Base-by-base conservation (phyloP, 78 protist species). In the Isochrysis galbana region DNA sequence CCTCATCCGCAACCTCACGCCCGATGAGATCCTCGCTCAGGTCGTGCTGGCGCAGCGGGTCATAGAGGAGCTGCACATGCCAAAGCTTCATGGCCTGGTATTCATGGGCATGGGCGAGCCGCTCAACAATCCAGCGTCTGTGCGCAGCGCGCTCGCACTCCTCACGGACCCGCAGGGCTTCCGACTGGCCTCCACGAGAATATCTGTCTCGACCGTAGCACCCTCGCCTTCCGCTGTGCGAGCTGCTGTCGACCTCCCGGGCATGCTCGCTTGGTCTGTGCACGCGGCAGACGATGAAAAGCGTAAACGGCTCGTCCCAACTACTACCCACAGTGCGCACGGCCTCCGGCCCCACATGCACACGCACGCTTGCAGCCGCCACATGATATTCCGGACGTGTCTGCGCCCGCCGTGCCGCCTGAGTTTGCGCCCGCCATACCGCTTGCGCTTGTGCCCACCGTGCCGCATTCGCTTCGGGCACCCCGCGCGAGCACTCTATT, bases 71-170 rank as follows among this genome's bases (percentile, higher is more conserved):
- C 83, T 25, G 22, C 47, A 36, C 23, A 4, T 54, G 55, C 54
- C 86, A 32, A 23, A 23, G 78, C 91, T 86, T 45, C 44, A 38
- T 11, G 47, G 47, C 89, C 87, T 94, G 55, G 94, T 92, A 42
- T 94, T 92, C 47, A 92, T 92, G 96, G 96, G 96, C 38, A 92
- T 93, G 96, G 96, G 96, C 38, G 96, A 95, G 93, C 95, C 96
- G 10, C 77, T 93, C 48, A 26, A 93, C 92, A 95, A 95, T 82
- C 55, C 41, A 36, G 82, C 46, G 26, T 34, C 42, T 29, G 96
- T 94, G 48, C 32, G 11, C 32, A 0, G n/a, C 23, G 88, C 88
- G 32, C 61, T 44, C 39, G 3, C 7, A 25, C 26, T 44, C 32
- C 88, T 80, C 7, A 38, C 2, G 19, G 38, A 94, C 54, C 69